phyloP scores from a whole-genome alignment of 331 rosid genomes.

The Quercus tomentella region DNA sequence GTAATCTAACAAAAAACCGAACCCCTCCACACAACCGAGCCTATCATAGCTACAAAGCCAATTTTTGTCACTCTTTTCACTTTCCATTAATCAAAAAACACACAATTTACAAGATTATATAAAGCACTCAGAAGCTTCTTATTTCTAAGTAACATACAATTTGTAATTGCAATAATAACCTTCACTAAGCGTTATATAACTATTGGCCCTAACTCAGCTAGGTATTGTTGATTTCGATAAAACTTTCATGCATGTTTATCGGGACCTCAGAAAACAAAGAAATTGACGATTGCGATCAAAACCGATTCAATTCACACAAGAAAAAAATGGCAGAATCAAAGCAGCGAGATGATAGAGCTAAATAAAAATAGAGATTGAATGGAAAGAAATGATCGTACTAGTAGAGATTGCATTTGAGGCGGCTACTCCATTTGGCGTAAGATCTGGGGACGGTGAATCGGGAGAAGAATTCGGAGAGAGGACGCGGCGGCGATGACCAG shows the following conservation, averaged over 20 bases:
- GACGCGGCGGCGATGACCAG: constrained; percentile 99
- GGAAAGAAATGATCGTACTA: constrained; percentile 40
- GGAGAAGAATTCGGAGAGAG: constrained; percentile 87
- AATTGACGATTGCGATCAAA: neutral
- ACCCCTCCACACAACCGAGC: neutral
- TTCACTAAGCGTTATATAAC: neutral
- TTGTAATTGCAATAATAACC: neutral
- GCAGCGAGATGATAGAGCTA: neutral
- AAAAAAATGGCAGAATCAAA: neutral
- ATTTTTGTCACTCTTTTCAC: neutral
- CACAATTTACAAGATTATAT: neutral
- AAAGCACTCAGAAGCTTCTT: neutral
- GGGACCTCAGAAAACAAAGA: neutral
- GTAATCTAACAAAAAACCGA: neutral
- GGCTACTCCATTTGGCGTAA: constrained; percentile 82
- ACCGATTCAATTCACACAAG: neutral
- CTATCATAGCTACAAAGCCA: neutral
- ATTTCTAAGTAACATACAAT: neutral
- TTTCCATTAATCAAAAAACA: neutral
- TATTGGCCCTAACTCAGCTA: neutral
- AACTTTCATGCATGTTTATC: neutral
- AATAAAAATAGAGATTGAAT: neutral
- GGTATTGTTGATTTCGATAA: neutral
- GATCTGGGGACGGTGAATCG: constrained; percentile 83
- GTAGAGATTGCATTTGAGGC: constrained; percentile 98